Evolutionary conservation across 2,329 filamentous ascomycete species (phyloP), one percentile per base, ranked within the genome.

Genomic region (Botrytis squamosa): DNA sequence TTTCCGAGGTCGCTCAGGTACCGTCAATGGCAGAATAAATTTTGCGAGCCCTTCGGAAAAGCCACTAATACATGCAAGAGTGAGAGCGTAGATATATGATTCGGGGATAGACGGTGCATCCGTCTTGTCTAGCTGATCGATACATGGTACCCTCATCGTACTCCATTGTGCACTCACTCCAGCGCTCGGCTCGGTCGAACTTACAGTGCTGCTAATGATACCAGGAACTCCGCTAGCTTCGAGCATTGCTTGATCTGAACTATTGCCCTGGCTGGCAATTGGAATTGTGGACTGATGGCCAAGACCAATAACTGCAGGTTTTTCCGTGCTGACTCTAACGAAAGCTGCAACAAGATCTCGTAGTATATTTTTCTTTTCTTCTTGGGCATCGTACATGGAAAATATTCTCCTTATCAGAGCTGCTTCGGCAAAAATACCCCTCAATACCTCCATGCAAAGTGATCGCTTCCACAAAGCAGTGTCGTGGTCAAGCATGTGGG

Each of bases 91-190:
- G 12, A 97, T 88, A 79, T 99, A 99, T 0, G 96, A 97, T 75
- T 98, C 95, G 0, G 96, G 96, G 36, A 97, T 88, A 0, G 85
- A 79, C 6, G 95, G 94, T 0, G 95, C 88, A 66, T 97, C 95
- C 0, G 90, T 89, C 82, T 98, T 99, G 83, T 99, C 96, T 33
- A 98, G 88, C 76, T 97, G 93, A 78, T 99, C 96, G 75, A 98
- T 93, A 80, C 94, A 97, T 8, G 94, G 92, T 18, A 94, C 92
- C 68, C 94, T 89, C 75, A 97, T 88, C 20, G 91, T 88, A 82
- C 96, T 99, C 94, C 94, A 98, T 80, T 97, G 93, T 5, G 88
- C 90, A 82, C 94, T 97, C 80, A 99, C 95, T 14, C 94, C 94
- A 67, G 85, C 84, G 0, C 89, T 92, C 40, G 88, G 86, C 40